phyloP scores from a whole-genome alignment of 2,329 filamentous ascomycete genomes.

The Fusarium compactum region DNA sequence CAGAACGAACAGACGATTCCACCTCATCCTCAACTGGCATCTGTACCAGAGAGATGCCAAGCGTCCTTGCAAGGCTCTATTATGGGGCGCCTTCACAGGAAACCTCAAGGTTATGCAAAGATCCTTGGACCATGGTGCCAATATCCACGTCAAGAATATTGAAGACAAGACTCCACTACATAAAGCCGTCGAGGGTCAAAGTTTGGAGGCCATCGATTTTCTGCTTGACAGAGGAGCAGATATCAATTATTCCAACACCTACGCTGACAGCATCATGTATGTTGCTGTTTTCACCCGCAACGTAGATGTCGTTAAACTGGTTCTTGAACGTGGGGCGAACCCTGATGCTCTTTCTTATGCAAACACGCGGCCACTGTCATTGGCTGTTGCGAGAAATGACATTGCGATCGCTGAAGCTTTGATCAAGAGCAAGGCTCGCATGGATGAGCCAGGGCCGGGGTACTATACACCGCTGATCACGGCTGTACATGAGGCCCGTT shows the following conservation, averaged over 20 bases:
- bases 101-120: neutral
- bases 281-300: neutral
- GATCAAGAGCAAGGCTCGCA: neutral
- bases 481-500: accelerated
- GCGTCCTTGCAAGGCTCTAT: neutral
- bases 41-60: conserved; percentile 2
- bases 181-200: neutral
- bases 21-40: neutral
- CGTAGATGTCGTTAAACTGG: neutral
- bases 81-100: neutral
- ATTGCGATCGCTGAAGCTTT: neutral
- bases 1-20: neutral
- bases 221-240: neutral
- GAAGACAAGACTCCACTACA: neutral
- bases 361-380: neutral
- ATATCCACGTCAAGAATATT: neutral
- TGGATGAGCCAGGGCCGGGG: neutral
- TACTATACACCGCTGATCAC: neutral
- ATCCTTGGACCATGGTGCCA: neutral
- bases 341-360: neutral
- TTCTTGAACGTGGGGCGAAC: conserved; percentile 2
- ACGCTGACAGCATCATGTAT: conserved; percentile 5
- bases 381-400: neutral
- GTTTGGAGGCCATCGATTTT: neutral
- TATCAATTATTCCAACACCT: neutral